Evolutionary conservation across 805 yeast genomes (phyloP), one percentile per base, ranked within the genome.

Genomic region (Ogataea neopini): DNA sequence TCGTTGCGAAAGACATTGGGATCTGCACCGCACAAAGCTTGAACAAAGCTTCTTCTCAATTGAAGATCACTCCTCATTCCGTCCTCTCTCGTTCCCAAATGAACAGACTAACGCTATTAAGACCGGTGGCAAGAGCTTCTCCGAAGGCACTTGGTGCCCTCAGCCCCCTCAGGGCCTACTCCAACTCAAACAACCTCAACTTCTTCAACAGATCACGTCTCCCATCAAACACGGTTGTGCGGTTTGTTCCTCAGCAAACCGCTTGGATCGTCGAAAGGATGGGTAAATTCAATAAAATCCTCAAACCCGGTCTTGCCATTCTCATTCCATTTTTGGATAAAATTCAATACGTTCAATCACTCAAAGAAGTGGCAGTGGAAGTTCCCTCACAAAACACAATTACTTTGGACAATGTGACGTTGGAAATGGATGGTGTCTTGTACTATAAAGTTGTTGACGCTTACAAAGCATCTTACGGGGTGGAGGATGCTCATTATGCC

Each of bases 231-330:
- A 86, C 94, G 2, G 66, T 86, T 4, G 66, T 86, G 33, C 73
- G 87, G 57, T 88, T 88, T 63, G 96, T 88, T 13, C 96, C 96
- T 1, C 96, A 88, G 64, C 95, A 88, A 66, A 84, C 88, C 17
- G 96, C 96, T 2, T 88, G 94, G 90, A 80, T 88, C 15, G 96
- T 88, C 15, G 96, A 88, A 66, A 73, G 96, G 52, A 88, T 88
- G 96, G 96, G 96, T 26, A 85, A 84, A 62, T 88, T 86, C 71
- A 76, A 82, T 63, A 68, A 75, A 43, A 77, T 81, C 18, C 73
- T 88, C 50, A 76, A 80, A 33, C 96, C 96, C 0, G 96, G 96
- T 11, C 70, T 87, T 30, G 89, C 94, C 1, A 64, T 88, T 23
- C 68, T 88, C 56, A 50, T 86, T 8, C 96, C 96, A 3, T 65